Percentiles rank a stretch among this genome's conserved stretches.
phyloP scores from a whole-genome alignment of 2,329 filamentous ascomycete genomes.

The Waltergamsia citrina region DNA sequence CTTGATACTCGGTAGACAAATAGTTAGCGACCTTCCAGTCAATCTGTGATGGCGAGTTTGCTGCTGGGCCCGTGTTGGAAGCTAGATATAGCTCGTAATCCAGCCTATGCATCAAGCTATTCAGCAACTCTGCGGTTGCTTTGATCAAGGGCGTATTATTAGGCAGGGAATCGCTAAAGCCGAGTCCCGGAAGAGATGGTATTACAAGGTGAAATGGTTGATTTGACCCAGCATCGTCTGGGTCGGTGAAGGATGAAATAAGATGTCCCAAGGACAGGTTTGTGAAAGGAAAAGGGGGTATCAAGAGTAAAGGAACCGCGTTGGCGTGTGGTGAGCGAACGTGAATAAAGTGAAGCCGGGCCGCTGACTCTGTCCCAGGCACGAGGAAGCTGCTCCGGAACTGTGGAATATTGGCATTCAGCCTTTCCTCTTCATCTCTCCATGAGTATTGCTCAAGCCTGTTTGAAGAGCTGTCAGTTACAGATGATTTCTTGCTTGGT shows the following conservation, averaged over 20 bases:
- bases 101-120: slow-evolving; percentile 50
- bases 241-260: slow-evolving; percentile 43
- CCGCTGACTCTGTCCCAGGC: slow-evolving; percentile 25
- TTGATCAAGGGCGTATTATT: slow-evolving; percentile 37
- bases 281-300: slow-evolving; percentile 57
- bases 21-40: slow-evolving; percentile 40
- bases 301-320: slow-evolving; percentile 53
- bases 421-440: slow-evolving; percentile 45
- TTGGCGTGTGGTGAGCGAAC: slow-evolving; percentile 38
- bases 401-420: slow-evolving; percentile 53
- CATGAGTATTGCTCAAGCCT: slow-evolving; percentile 61
- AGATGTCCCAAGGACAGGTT: slow-evolving; percentile 51
- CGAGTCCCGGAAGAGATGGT: slow-evolving; percentile 55
- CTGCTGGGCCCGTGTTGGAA: slow-evolving; percentile 40
- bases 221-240: slow-evolving; percentile 29
- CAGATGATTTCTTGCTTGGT: too few species aligned
- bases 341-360: slow-evolving; percentile 59
- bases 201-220: slow-evolving; percentile 58
- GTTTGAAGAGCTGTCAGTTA: slow-evolving; percentile 1
- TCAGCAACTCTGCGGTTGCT: slow-evolving; percentile 44
- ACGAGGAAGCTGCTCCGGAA: slow-evolving; percentile 47
- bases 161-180: slow-evolving; percentile 55
- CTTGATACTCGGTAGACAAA: slow-evolving; percentile 35
- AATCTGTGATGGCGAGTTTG: slow-evolving; percentile 33
- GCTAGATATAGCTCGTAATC: slow-evolving; percentile 50